Evolutionary conservation across 306 rosid species (phyloP), one percentile per base, ranked within the genome.

Genomic region (Glycine tomentella): DNA sequence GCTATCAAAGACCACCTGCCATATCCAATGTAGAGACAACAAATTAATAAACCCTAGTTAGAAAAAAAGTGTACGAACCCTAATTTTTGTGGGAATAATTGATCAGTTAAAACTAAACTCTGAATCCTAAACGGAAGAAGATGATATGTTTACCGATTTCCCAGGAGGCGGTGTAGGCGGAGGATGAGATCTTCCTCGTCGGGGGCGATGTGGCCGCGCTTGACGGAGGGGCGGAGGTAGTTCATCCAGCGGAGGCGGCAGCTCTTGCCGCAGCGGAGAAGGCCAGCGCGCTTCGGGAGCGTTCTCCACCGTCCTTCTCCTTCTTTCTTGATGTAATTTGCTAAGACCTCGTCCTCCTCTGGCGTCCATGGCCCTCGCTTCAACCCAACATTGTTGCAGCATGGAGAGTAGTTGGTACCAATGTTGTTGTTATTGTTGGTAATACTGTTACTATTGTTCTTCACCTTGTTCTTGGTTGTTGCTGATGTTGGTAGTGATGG

Each of bases 241-340:
- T 93, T 93, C 97, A 93, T 93, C 98, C 98, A 93, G 0, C 98
- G 95, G 67, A 93, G 98, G 10, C 98, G 91, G 65, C 98, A 93
- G 88, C 98, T 93, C 78, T 93, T 93, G 3, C 98, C 98, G 62
- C 98, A 93, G 4, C 98, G 91, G 72, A 87, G 95, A 14, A 93
- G 90, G 0, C 97, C 98, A 0, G 98, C 98, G 1, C 92, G 53
- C 56, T 90, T 91, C 0, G 98, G 98, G 0, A 93, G 91, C 0
- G 98, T 93, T 3, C 98, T 80, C 98, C 98, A 93, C 0, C 92
- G 89, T 0, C 98, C 98, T 71, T 91, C 98, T 0, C 98, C 98
- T 84, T 91, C 98, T 76, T 74, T 90, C 7, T 80, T 81, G 16
- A 93, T 90, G 88, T 79, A 91, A 7, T 63, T 82, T 0, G 90